phyloP scores from a whole-genome alignment of 805 yeast species.

The Cyberlindnera mycetangii region DNA sequence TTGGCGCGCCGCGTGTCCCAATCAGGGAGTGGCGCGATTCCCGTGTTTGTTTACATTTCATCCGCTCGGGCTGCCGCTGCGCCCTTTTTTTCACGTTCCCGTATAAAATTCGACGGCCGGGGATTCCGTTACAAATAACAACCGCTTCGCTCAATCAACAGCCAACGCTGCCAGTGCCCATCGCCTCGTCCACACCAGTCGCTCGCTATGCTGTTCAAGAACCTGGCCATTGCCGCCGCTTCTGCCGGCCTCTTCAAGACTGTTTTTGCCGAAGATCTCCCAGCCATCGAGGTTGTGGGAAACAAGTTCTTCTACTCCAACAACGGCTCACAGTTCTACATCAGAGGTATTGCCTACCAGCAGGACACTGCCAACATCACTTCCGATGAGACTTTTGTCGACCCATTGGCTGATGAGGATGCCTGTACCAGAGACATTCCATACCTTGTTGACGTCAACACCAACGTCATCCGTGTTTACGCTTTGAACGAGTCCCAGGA shows the following conservation, averaged over 20 bases:
- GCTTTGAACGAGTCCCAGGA: constrained; percentile 63
- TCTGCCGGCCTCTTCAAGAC: constrained; percentile 31
- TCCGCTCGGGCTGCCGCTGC: constrained; percentile 2
- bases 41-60: constrained; percentile 8
- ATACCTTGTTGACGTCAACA: constrained; percentile 55
- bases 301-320: constrained; percentile 74
- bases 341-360: constrained; percentile 81
- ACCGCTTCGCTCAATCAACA: not conserved
- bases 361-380: constrained; percentile 55
- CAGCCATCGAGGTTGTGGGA: constrained; percentile 70
- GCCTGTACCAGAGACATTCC: constrained; percentile 75
- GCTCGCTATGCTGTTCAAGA: constrained; percentile 33
- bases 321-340: constrained; percentile 76
- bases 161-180: not conserved
- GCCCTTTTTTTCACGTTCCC: constrained; percentile 5
- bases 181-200: not conserved
- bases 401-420: constrained; percentile 64
- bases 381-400: constrained; percentile 46
- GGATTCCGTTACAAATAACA: not conserved
- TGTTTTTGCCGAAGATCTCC: constrained; percentile 44
- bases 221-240: constrained; percentile 34
- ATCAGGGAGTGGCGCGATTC: constrained; percentile 4
- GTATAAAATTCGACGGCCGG: not conserved
- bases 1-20: not conserved
- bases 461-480: constrained; percentile 75